Base-by-base conservation (phyloP, 1,139 yeast species). In the Lodderomyces margitis region DNA sequence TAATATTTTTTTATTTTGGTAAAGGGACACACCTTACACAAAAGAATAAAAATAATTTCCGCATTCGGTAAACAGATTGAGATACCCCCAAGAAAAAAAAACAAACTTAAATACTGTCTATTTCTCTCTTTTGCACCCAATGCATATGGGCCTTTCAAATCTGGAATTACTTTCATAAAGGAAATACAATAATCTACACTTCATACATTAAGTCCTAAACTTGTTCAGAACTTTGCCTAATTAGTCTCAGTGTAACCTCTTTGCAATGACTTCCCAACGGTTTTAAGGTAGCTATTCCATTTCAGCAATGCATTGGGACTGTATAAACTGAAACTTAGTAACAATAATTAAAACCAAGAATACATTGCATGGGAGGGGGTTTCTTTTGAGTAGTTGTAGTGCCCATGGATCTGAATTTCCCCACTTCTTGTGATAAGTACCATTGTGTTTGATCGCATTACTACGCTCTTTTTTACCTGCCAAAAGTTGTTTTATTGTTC, bases 401-500 rank as follows among this genome's bases (percentile, higher is more conserved):
- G 12, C 15, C 15, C 12, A 9, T 28, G 19, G 5, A 12, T 15
- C 32, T 12, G 20, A 11, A 28, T 28, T 10, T 4, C 32, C 32
- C 32, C 32, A 28, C 32, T 28, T 28, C 32, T 5, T 28, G 17
- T 28, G 32, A 28, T 6, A n/a, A 5, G 30, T n/a, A 12, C 16
- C 12, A 25, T 25, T 25, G 30, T 25, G 15, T 12, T 12, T 4
- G 12, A 25, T 25, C 12, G 12, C n/a, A 12, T n/a, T n/a, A 9
- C 16, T 7, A 15, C 16, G 14, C 32, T 28, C n/a, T 15, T 28
- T n/a, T 11, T 5, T 15, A 5, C 19, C 25, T 23, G 25, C 32
- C 19, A 28, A 20, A 19, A 19, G 24, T 19, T 32, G 24, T 32
- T 32, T 32, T 20, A 32, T 32, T 32, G 35, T 32, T 32, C 24